phyloP scores from a whole-genome alignment of 371 early-diverging fungal genomes.

The Apophysomyces sp. region DNA sequence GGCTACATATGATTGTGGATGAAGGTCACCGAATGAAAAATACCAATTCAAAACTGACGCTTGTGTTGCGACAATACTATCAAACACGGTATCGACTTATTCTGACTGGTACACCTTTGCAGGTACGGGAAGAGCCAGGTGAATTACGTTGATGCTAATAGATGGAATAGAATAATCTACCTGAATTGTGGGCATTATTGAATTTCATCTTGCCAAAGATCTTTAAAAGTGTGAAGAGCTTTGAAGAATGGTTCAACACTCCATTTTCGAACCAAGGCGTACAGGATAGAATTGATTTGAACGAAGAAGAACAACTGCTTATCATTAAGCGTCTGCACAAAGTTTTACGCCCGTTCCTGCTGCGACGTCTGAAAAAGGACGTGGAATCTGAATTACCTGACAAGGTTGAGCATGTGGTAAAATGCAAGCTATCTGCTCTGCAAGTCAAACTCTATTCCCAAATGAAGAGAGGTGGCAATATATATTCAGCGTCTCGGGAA shows the following conservation, averaged over 20 bases:
- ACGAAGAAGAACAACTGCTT: conserved; percentile 97
- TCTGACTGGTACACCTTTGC: conserved; percentile 98
- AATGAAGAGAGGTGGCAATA: conserved; percentile 69
- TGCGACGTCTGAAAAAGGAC: conserved; percentile 98
- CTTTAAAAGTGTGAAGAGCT: conserved; percentile 93
- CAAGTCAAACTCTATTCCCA: conserved; percentile 80
- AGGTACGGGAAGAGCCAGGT: conserved; percentile 52
- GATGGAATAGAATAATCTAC: conserved; percentile 89
- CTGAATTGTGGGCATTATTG: conserved; percentile 97
- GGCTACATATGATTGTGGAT: conserved; percentile 96
- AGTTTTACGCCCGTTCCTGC: conserved; percentile 95
- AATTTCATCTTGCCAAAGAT: conserved; percentile 97
- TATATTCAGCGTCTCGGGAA: conserved; percentile 62
- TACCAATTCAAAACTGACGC: conserved; percentile 82
- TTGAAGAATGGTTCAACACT: conserved; percentile 99
- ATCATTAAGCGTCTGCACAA: conserved; percentile 97
- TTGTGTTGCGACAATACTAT: conserved; percentile 82
- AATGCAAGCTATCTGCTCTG: conserved; percentile 88
- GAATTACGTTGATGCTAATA: background rate
- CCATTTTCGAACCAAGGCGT: conserved; percentile 89
- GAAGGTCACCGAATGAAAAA: conserved; percentile 99
- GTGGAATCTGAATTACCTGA: conserved; percentile 99
- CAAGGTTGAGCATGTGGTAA: conserved; percentile 97
- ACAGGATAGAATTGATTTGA: conserved; percentile 85
- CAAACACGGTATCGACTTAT: conserved; percentile 91